Evolutionary conservation across 441 rosid genomes (phyloP).

Genomic region (Geranium incanum): DNA sequence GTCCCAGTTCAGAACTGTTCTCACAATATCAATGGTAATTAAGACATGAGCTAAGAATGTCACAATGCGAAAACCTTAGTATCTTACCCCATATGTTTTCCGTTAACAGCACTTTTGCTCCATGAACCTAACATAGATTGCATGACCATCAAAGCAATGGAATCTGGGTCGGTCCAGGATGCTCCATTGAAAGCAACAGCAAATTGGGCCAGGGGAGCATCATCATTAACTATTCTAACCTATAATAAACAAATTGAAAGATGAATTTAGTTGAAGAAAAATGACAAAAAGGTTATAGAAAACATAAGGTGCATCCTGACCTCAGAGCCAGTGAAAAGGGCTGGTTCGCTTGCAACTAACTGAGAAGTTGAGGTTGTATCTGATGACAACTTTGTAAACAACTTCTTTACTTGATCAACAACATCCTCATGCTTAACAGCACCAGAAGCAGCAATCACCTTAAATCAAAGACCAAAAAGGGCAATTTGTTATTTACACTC

Average conservation of each 20-base stretch:
- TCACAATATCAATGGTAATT: constrained; percentile 21
- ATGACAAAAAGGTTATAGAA: constrained; percentile 8
- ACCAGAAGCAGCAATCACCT: constrained; percentile 94
- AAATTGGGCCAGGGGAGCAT: constrained; percentile 92
- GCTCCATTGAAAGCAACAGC: constrained; percentile 96
- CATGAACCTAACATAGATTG: constrained; percentile 97
- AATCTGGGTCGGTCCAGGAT: constrained; percentile 98
- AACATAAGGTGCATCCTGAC: constrained; percentile 31
- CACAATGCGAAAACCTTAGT: background rate
- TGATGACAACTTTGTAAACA: constrained; percentile 69
- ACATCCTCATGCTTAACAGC: constrained; percentile 97
- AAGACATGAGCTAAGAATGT: background rate
- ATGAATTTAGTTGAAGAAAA: constrained; percentile 13
- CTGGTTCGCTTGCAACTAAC: constrained; percentile 73
- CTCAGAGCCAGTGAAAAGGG: constrained; percentile 93
- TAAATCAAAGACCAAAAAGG: constrained; percentile 19
- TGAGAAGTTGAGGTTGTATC: constrained; percentile 85
- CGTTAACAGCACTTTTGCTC: constrained; percentile 78
- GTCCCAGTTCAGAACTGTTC: constrained; percentile 79
- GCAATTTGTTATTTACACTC: background rate
- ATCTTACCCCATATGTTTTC: constrained; percentile 93
- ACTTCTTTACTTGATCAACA: constrained; percentile 76
- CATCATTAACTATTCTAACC: constrained; percentile 94
- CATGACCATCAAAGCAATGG: constrained; percentile 90
- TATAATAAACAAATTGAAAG: constrained; percentile 21